Evolutionary conservation across 495 filamentous ascomycete genomes (phyloP).

Genomic region (Echria macrotheca): DNA sequence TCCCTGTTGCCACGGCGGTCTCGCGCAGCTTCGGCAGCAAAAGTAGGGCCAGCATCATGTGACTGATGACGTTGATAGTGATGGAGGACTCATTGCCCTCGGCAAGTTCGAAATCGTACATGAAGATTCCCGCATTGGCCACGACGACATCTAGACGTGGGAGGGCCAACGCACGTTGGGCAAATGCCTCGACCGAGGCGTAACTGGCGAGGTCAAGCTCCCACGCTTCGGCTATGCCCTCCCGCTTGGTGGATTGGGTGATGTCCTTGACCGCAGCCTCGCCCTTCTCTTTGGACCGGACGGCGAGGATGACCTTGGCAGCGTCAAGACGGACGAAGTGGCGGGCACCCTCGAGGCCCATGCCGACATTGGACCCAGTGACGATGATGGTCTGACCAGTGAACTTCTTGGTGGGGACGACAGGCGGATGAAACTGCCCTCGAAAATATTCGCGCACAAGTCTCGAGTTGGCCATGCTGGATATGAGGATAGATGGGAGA

Average conservation of each 20-base stretch:
- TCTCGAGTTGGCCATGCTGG: no score
- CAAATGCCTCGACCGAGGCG: conserved; percentile 23
- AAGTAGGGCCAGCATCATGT: conserved; percentile 12
- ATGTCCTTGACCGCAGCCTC: conserved; percentile 39
- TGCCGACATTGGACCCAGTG: conserved; percentile 48
- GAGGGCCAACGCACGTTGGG: conserved; percentile 19
- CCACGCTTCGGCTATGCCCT: conserved; percentile 48
- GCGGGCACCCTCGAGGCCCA: conserved; percentile 48
- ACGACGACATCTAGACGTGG: conserved; percentile 36
- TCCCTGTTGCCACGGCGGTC: conserved; percentile 17
- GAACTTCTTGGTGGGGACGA: conserved; percentile 2
- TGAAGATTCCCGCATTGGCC: conserved; percentile 38
- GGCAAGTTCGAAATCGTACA: background rate
- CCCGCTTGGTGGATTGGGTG: conserved; percentile 28
- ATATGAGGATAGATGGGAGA: no score
- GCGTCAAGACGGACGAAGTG: conserved; percentile 39
- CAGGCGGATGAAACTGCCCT: no score
- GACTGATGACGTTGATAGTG: conserved; percentile 43
- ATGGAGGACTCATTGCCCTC: conserved; percentile 37
- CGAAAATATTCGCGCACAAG: no score
- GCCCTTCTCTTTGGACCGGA: conserved; percentile 35
- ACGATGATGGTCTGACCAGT: conserved; percentile 43
- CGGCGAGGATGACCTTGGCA: conserved; percentile 43
- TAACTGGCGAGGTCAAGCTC: conserved; percentile 41
- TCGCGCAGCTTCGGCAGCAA: conserved; percentile 16